Evolutionary conservation across 257 asterid species (phyloP).

Genomic region (Solanum clarkiae): DNA sequence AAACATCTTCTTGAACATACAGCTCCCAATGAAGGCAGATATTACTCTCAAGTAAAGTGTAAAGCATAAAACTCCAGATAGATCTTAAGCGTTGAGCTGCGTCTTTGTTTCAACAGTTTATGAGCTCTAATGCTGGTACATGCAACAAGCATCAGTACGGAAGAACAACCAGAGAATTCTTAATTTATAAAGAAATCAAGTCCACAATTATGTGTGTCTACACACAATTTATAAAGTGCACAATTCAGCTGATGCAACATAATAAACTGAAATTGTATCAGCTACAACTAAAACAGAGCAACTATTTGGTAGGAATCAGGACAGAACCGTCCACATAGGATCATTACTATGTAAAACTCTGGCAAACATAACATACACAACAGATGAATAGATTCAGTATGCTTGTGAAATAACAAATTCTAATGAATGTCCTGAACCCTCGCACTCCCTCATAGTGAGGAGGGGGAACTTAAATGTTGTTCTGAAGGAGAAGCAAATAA

Average conservation of each 20-base stretch:
- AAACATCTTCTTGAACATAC: background rate
- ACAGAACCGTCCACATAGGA: background rate
- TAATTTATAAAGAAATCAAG: background rate
- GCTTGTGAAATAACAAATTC: background rate
- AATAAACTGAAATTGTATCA: background rate
- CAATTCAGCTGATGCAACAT: background rate
- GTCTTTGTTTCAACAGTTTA: background rate
- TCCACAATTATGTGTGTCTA: background rate
- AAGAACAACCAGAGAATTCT: background rate
- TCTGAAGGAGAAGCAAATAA: background rate
- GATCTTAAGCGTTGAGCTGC: background rate
- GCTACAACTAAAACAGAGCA: background rate
- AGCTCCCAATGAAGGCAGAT: background rate
- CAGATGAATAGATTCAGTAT: background rate
- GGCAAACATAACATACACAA: background rate
- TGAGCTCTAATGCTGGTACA: background rate
- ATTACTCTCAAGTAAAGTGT: background rate
- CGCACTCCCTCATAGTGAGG: background rate
- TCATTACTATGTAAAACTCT: background rate
- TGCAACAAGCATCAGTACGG: background rate
- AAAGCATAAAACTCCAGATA: background rate
- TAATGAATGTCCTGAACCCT: background rate
- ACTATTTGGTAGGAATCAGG: background rate
- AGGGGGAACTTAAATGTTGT: background rate
- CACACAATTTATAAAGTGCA: background rate